Evolutionary conservation across 2,329 filamentous ascomycete genomes (phyloP).

Genomic region (Thermothelomyces thermophilus): DNA sequence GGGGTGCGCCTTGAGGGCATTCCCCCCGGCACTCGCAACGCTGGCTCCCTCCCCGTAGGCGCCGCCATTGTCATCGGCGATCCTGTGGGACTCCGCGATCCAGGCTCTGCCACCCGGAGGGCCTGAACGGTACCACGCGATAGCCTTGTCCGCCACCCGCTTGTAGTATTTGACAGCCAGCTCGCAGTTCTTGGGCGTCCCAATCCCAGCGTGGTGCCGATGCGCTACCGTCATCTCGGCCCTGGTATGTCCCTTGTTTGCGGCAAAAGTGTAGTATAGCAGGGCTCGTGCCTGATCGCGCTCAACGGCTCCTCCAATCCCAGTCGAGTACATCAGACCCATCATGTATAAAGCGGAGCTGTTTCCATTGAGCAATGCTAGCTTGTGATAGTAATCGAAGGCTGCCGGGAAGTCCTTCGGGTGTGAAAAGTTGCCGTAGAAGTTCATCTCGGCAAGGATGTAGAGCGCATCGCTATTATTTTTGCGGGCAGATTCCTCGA

Average conservation of each 20-base stretch:
- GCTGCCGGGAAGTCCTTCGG: slow-evolving; percentile 74
- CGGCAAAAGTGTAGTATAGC: slow-evolving; percentile 91
- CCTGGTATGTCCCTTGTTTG: slow-evolving; percentile 70
- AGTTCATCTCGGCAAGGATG: slow-evolving; percentile 88
- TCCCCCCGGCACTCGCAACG: slow-evolving; percentile 75
- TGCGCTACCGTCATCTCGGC: slow-evolving; percentile 94
- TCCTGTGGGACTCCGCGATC: slow-evolving; percentile 70
- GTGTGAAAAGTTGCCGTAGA: slow-evolving; percentile 88
- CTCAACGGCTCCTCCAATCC: slow-evolving; percentile 72
- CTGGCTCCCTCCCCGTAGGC: slow-evolving; percentile 95
- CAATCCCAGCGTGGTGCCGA: slow-evolving; percentile 77
- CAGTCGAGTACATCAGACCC: slow-evolving; percentile 91
- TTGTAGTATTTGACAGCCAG: slow-evolving; percentile 84
- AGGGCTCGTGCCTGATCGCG: slow-evolving; percentile 86
- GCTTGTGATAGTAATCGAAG: slow-evolving; percentile 71
- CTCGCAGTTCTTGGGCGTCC: slow-evolving; percentile 79
- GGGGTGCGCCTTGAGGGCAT: slow-evolving; percentile 66
- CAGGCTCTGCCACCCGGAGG: slow-evolving; percentile 81
- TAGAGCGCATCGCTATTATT: slow-evolving; percentile 80
- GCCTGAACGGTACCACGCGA: slow-evolving; percentile 79
- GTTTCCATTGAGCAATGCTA: slow-evolving; percentile 75
- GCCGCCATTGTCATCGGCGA: slow-evolving; percentile 85
- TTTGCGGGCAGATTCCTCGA: slow-evolving; percentile 46
- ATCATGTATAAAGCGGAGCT: slow-evolving; percentile 93
- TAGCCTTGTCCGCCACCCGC: slow-evolving; percentile 85